Percentiles rank a stretch among this genome's conserved stretches.
Evolutionary conservation across 2,329 filamentous ascomycete species (phyloP).

Genomic region (Trichoderma lentiforme): DNA sequence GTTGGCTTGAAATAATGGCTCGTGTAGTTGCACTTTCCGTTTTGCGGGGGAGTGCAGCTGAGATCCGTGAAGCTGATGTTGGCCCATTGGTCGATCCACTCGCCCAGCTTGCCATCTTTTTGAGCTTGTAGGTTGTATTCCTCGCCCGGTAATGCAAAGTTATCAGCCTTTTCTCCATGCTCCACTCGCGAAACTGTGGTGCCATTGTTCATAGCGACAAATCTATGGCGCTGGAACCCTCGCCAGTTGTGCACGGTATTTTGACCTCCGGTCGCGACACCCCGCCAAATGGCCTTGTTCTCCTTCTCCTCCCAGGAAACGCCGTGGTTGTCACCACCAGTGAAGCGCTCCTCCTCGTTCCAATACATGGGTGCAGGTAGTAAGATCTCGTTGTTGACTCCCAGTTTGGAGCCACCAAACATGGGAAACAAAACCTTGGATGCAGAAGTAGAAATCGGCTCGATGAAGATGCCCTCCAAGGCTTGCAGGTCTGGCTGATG

Average conservation of each 20-base stretch:
- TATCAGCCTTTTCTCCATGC: slow-evolving; percentile 42
- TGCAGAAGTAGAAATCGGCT: slow-evolving; percentile 53
- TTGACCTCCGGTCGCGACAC: slow-evolving; percentile 62
- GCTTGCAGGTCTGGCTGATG: slow-evolving; percentile 62
- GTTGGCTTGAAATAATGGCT: slow-evolving; percentile 42
- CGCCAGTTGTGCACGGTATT: slow-evolving; percentile 63
- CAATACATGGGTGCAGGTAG: slow-evolving; percentile 69
- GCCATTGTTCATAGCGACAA: slow-evolving; percentile 69
- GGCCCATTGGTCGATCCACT: slow-evolving; percentile 49
- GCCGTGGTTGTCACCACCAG: slow-evolving; percentile 52
- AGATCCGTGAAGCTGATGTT: slow-evolving; percentile 54
- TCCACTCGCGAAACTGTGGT: slow-evolving; percentile 54
- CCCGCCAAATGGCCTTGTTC: slow-evolving; percentile 58
- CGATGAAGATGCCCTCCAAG: slow-evolving; percentile 63
- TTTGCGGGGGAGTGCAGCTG: slow-evolving; percentile 43
- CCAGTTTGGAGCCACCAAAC: slow-evolving; percentile 66
- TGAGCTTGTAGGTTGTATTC: slow-evolving; percentile 48
- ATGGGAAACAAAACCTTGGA: slow-evolving; percentile 60
- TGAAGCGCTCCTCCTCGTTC: slow-evolving; percentile 60
- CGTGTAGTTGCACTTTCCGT: slow-evolving; percentile 47
- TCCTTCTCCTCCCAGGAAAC: slow-evolving; percentile 56
- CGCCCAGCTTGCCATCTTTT: slow-evolving; percentile 41
- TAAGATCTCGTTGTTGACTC: slow-evolving; percentile 67
- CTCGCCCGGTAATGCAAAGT: slow-evolving; percentile 51
- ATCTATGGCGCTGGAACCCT: slow-evolving; percentile 71